These are phyloP conservation scores for Talaromyces sp. DNA, from an alignment of 2,329 filamentous ascomycete genomes.

Conservation along the genomic window DNA sequence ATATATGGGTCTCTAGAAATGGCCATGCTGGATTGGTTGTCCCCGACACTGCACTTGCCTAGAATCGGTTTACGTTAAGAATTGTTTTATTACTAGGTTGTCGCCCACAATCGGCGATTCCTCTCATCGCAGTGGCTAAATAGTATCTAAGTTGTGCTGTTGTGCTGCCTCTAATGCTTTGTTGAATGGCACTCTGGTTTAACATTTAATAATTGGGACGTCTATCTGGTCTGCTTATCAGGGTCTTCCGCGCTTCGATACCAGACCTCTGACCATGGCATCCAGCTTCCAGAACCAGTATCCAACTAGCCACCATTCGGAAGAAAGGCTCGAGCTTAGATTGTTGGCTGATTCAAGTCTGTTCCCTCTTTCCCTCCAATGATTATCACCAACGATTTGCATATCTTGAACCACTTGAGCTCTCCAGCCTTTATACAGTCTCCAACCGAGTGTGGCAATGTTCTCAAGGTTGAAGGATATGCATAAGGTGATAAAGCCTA, in stretches of 20 bases:
- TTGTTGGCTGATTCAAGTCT: not conserved
- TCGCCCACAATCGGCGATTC: too few relatives aligned
- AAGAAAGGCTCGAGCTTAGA: not conserved
- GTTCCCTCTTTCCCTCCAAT: not conserved
- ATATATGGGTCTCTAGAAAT: too few relatives aligned
- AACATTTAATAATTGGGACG: not conserved
- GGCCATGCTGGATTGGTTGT: too few relatives aligned
- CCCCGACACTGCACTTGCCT: too few relatives aligned
- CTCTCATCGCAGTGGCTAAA: too few relatives aligned
- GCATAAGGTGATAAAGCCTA: not conserved
- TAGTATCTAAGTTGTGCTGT: not conserved
- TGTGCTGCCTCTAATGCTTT: not conserved
- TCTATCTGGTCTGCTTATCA: not conserved
- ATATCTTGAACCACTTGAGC: not conserved
- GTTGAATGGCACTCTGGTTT: not conserved
- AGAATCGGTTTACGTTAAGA: too few relatives aligned
- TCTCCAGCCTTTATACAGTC: not conserved
- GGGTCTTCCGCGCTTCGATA: not conserved
- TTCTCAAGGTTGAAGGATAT: conserved; percentile 4
- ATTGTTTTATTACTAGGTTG: too few relatives aligned
- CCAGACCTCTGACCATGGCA: not conserved
- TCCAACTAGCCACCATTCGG: not conserved
- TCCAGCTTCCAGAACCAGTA: not conserved
- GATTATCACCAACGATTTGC: not conserved
- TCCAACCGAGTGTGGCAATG: not conserved